Conservation (phyloP, 805 yeast species). For the Saturnispora sanitii region DNA sequence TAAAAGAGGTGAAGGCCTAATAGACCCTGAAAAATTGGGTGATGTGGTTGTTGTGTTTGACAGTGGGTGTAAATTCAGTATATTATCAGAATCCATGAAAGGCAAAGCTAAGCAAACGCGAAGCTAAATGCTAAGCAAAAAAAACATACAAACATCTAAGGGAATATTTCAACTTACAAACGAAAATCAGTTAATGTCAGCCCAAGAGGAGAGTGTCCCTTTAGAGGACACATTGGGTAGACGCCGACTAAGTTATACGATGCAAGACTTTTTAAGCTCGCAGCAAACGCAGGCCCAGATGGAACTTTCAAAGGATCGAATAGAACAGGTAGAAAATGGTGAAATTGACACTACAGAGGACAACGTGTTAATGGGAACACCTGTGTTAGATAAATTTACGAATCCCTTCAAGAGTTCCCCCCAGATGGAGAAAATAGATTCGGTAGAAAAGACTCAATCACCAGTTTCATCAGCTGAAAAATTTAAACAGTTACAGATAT, state of each 20-base stretch:
- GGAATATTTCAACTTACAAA: too few relatives aligned
- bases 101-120: too few relatives aligned
- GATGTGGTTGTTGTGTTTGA: too few relatives aligned
- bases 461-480: constrained; percentile 3
- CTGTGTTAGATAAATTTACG: constrained; percentile 23
- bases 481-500: constrained; percentile 1
- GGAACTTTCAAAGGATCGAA: too few relatives aligned
- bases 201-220: too few relatives aligned
- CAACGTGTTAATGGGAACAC: constrained; percentile 9
- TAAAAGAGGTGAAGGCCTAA: too few relatives aligned
- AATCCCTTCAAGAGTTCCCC: constrained; percentile 32
- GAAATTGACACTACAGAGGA: constrained; percentile 1
- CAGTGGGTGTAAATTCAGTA: too few relatives aligned
- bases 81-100: too few relatives aligned
- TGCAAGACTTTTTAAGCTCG: constrained; percentile 6
- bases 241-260: constrained; percentile 8
- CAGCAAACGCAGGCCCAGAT: background rate
- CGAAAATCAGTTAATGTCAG: too few relatives aligned
- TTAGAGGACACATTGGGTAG: constrained; percentile 12
- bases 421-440: constrained; percentile 1
- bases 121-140: too few relatives aligned
- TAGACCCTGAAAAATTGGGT: too few relatives aligned
- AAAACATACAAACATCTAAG: too few relatives aligned
- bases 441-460: background rate
- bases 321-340: background rate